A percentile compares a stretch with the other conserved stretches of the same genome.
Evolutionary conservation across 2,329 filamentous ascomycete species (phyloP).

Genomic region (Pseudocercospora fuligena): DNA sequence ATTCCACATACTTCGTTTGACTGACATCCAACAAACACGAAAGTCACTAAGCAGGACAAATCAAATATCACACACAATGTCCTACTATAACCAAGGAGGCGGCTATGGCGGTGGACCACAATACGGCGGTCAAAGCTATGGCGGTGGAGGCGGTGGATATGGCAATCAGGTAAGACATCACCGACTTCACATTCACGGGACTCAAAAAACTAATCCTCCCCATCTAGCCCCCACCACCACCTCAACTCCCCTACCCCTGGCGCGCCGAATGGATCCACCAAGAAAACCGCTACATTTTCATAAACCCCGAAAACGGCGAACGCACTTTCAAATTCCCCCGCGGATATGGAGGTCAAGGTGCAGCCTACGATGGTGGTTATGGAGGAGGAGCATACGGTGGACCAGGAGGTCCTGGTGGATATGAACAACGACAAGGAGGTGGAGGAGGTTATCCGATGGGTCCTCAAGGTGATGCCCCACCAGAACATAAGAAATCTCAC

Average conservation of each 20-base stretch:
- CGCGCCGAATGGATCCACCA: conserved; percentile 50
- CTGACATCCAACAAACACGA: background rate
- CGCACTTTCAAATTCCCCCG: conserved; percentile 47
- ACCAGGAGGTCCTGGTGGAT: conserved; percentile 14
- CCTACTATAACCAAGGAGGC: conserved; percentile 17
- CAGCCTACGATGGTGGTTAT: conserved; percentile 31
- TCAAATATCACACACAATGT: conserved; percentile 1
- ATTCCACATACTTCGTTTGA: background rate
- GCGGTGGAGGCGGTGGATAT: conserved; percentile 20
- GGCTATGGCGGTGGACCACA: conserved; percentile 15
- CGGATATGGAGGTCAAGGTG: conserved; percentile 24
- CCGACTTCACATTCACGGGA: background rate
- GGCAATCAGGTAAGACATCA: conserved; percentile 2
- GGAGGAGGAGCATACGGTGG: conserved; percentile 34
- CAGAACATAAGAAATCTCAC: conserved; percentile 35
- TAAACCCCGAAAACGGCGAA: conserved; percentile 54
- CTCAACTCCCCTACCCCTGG: conserved; percentile 50
- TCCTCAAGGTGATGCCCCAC: conserved; percentile 21
- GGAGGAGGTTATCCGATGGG: conserved; percentile 21
- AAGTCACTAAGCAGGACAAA: background rate
- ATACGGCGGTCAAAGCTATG: conserved; percentile 9
- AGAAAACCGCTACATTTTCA: conserved; percentile 50
- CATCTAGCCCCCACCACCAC: conserved; percentile 33
- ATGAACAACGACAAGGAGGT: conserved; percentile 23
- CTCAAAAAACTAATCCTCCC: background rate